phyloP scores from a whole-genome alignment of 75 land plant genomes.

The Larix kaempferi region DNA sequence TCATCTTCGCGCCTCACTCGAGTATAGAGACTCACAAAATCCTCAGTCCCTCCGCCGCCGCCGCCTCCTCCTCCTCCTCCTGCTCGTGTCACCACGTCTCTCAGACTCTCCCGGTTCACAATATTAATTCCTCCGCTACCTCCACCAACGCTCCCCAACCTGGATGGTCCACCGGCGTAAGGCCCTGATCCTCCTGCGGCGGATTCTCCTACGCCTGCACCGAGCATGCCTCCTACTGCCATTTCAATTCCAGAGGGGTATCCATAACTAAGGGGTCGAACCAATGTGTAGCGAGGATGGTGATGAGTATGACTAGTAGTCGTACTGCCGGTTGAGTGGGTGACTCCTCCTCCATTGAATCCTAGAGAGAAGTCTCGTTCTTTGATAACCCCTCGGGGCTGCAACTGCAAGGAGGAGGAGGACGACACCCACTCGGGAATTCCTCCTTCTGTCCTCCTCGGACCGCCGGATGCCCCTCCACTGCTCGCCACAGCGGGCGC shows the following conservation, averaged over 20 bases:
- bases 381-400: conserved; percentile 11
- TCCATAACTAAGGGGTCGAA: conserved; percentile 12
- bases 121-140: conserved; percentile 21
- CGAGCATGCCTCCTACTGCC: conserved; percentile 37
- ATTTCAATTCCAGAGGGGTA: conserved; percentile 28
- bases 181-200: not conserved
- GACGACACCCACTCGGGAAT: conserved; percentile 54
- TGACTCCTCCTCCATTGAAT: conserved; percentile 35
- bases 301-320: not conserved
- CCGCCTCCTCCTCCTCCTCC: not conserved
- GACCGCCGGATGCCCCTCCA: conserved; percentile 9
- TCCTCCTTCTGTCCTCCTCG: conserved; percentile 9
- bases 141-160: not conserved
- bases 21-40: not conserved
- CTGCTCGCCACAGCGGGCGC: conserved; percentile 12
- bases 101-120: conserved; percentile 41
- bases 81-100: conserved; percentile 26
- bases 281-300: not conserved
- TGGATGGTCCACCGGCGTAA: conserved; percentile 18
- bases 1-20: conserved; percentile 4
- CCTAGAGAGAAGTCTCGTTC: conserved; percentile 63
- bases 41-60: conserved; percentile 9
- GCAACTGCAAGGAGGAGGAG: conserved; percentile 14
- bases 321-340: conserved; percentile 1
- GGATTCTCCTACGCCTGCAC: conserved; percentile 17